Evolutionary conservation across 768 basidiomycete species (phyloP).

Genomic region (Agaricus blazei): DNA sequence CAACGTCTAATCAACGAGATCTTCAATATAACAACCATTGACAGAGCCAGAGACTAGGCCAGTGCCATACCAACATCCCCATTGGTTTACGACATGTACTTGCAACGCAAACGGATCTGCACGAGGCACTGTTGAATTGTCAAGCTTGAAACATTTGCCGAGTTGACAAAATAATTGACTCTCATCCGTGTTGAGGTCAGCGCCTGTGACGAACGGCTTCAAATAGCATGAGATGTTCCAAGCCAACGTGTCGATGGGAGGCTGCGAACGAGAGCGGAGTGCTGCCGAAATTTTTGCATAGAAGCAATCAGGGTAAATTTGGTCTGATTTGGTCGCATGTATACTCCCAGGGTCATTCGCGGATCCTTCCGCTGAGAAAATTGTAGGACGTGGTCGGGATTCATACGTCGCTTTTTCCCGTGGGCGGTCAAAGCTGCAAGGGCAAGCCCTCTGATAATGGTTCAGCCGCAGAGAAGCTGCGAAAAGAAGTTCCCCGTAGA

Average conservation of each 20-base stretch:
- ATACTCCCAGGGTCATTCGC: slow-evolving; percentile 1
- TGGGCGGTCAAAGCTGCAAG: not conserved
- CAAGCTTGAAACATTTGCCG: not conserved
- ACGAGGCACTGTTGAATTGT: not conserved
- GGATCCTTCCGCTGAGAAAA: slow-evolving; percentile 4
- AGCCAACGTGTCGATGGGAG: no score
- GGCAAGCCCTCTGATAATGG: not conserved
- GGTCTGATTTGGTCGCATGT: not conserved
- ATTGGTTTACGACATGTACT: not conserved
- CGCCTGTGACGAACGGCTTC: not conserved
- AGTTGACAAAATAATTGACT: no score
- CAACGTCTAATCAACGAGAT: slow-evolving; percentile 8
- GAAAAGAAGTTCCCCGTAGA: not conserved
- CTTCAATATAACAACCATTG: slow-evolving; percentile 6
- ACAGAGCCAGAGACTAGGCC: slow-evolving; percentile 3
- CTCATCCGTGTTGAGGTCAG: no score
- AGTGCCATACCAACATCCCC: slow-evolving; percentile 5
- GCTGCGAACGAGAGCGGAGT: not conserved
- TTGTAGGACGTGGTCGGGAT: not conserved
- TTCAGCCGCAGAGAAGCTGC: not conserved
- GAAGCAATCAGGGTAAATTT: not conserved
- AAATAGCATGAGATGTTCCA: no score
- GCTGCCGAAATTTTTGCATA: not conserved
- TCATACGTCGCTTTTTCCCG: not conserved
- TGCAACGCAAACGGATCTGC: not conserved